Conservation (phyloP, 495 filamentous ascomycete species). For the Podospora fimiseda region DNA sequence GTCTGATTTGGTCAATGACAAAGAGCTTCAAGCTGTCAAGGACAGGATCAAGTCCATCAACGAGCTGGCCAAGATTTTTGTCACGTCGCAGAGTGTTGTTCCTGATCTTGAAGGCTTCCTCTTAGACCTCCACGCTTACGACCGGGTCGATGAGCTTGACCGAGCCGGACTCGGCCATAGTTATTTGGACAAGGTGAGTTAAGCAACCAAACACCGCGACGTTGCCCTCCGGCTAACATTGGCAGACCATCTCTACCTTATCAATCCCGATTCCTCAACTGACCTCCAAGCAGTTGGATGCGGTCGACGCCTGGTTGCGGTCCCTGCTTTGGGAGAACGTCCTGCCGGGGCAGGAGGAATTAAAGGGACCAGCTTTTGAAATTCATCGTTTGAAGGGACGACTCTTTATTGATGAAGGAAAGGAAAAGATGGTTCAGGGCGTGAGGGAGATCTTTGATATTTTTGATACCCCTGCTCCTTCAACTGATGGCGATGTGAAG, state of each 20-base stretch:
- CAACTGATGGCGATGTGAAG: constrained; percentile 8
- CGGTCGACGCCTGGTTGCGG: constrained; percentile 76
- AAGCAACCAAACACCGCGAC: not conserved
- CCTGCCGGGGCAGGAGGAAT: constrained; percentile 43
- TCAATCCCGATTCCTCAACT: constrained; percentile 59
- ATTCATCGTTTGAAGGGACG: constrained; percentile 85
- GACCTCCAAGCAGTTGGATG: constrained; percentile 42
- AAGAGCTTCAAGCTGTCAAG: constrained; percentile 58
- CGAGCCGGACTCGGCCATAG: constrained; percentile 62
- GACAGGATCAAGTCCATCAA: constrained; percentile 77
- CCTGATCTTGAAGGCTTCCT: constrained; percentile 78
- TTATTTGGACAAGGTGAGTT: constrained; percentile 72
- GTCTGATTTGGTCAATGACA: constrained; percentile 69
- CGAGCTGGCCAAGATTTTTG: constrained; percentile 75
- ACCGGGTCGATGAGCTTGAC: constrained; percentile 64
- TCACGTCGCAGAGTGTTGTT: constrained; percentile 71
- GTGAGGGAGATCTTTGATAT: constrained; percentile 93
- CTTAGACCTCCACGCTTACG: constrained; percentile 89
- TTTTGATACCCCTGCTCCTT: constrained; percentile 48
- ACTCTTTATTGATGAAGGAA: constrained; percentile 54
- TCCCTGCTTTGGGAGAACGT: constrained; percentile 74
- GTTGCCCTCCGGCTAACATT: not conserved
- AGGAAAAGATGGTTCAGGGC: constrained; percentile 74
- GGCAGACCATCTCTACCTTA: constrained; percentile 80
- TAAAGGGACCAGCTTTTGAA: constrained; percentile 44